Base-by-base conservation (phyloP, 1,139 yeast species). In the Pichia norvegensis region DNA sequence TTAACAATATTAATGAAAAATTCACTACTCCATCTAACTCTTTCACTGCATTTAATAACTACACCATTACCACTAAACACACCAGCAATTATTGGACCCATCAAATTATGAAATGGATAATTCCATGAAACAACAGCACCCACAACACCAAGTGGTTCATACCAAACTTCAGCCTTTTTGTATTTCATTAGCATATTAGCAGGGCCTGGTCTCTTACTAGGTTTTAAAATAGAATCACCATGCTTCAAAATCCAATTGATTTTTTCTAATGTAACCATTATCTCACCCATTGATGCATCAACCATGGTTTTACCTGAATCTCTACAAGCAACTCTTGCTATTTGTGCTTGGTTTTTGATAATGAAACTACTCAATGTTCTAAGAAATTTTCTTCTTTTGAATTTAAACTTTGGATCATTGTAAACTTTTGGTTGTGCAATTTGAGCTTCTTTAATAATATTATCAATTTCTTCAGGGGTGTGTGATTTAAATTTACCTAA, bases 241-340 rank as follows among this genome's bases (percentile, higher is more conserved):
- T 92, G 79, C 53, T 81, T 76, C 44, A 86, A 72, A 42, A 85
- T 81, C 98, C 98, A 92, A 55, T 82, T 81, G 57, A 90, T 68
- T 64, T 92, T 92, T 62, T 92, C 98, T 54, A 90, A 70, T 0
- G 97, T 90, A 11, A 88, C 97, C 78, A 92, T 75, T 36, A 84
- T 81, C 62, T 92, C 98, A 40, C 98, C 98, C 83, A 92, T 81
- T 48, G 92, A 82, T 2, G 98, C 97, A 67, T 92, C 97, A 40
- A 92, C 70, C 80, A 85, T 81, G 2, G 98, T 90, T 63, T 92
- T 92, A 33, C 98, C 98, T 27, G 95, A 84, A 61, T 92, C 98
- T 55, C 97, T 74, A 64, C 97, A 92, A 0, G 97, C 97, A 9
- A 92, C 83, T 43, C 95, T 72, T 4, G 95, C 95, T 42, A 92